Evolutionary conservation across 169 alveolate species (phyloP).

Genomic region (Cryptosporidium ryanae): DNA sequence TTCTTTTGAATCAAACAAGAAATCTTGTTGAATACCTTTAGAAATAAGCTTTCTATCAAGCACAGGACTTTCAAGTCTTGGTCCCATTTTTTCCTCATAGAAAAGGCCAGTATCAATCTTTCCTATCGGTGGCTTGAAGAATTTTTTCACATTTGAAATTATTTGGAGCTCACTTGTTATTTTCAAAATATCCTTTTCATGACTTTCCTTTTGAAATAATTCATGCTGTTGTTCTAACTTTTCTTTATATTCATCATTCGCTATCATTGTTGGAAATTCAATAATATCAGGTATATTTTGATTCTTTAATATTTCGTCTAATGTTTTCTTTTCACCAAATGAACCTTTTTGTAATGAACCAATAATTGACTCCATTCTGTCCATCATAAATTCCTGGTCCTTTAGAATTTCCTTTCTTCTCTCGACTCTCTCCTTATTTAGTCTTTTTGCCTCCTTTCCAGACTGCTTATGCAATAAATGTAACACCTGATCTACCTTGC

Average conservation of each 20-base stretch:
- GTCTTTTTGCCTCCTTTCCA: slow-evolving; percentile 12
- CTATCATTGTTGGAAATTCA: not conserved
- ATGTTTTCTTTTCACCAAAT: not conserved
- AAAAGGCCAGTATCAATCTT: too few species aligned
- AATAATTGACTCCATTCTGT: slow-evolving; percentile 18
- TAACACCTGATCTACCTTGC: slow-evolving; percentile 15
- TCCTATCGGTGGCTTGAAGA: not conserved
- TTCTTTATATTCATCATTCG: not conserved
- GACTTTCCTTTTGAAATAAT: not conserved
- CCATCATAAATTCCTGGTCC: slow-evolving; percentile 37
- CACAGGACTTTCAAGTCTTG: too few species aligned
- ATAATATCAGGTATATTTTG: slow-evolving; percentile 3
- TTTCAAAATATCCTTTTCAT: not conserved
- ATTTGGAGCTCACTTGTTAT: not conserved
- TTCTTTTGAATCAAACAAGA: too few species aligned
- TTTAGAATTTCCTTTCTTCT: slow-evolving; percentile 1
- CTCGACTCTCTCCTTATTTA: not conserved
- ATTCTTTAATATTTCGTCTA: slow-evolving; percentile 14
- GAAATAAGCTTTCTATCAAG: too few species aligned
- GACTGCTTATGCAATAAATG: slow-evolving; percentile 29
- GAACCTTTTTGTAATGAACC: slow-evolving; percentile 21
- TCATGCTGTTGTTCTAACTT: too few species aligned
- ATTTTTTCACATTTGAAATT: slow-evolving; percentile 2
- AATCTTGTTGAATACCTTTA: too few species aligned
- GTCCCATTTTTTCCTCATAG: too few species aligned